Evolutionary conservation across 1,284 basidiomycete genomes (phyloP), one percentile per base, ranked within the genome.

Genomic region (Gomphus bonarii): DNA sequence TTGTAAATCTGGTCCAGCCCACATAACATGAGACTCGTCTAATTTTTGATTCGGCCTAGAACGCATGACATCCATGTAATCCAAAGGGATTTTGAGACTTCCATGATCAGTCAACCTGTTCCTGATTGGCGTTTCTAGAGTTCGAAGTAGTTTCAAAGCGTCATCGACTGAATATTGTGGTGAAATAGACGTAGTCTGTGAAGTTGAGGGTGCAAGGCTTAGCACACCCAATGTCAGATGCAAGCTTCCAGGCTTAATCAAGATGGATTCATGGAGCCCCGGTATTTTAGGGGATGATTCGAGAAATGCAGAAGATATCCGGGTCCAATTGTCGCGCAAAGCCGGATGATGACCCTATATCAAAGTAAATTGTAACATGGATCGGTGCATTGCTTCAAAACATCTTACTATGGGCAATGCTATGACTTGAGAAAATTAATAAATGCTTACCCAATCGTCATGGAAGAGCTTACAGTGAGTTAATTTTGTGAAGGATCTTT

Each of bases 201-300:
- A 22, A 20, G 50, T 1, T 14, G 11, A n/a, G 46, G 28, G 20
- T 8, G 18, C 35, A 16, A 88, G 77, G 0, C 76, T 69, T 82
- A 88, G 84, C 0, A 85, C 83, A 2, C 84, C 85, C 1, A 88
- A 69, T 0, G 85, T 88, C 57, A 88, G 68, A 64, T 88, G 85
- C 46, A 87, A 68, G 14, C 85, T 68, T 10, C 81, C 74, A 0
- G 85, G 78, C 28, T 80, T 72, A 54, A 87, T 73, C 51, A 84
- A 65, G 63, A 88, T 79, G 1, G 75, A 73, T 14, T 63, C 63
- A 66, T 88, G 81, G 6, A 88, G 69, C 0, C 85, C 85, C 0
- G 74, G 67, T 7, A 86, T 72, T 1, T 67, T 54, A 30, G 73
- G 71, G 9, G 61, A 57, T 44, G 59, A 60, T 5, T 62, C 62